phyloP scores from a whole-genome alignment of 495 filamentous ascomycete genomes.

The Penicillium pulvis region DNA sequence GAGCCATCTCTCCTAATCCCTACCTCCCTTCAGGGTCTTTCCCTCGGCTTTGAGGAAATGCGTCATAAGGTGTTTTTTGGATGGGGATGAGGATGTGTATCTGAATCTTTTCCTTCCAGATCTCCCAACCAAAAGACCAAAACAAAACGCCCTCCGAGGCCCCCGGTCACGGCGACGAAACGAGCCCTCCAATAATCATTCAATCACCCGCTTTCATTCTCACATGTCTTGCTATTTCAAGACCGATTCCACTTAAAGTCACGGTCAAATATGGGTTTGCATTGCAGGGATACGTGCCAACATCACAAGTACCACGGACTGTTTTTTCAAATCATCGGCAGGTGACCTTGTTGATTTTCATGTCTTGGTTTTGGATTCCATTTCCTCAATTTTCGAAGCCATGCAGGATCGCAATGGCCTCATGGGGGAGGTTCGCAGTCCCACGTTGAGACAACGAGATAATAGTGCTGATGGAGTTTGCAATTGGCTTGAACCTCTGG shows the following conservation, averaged over 20 bases:
- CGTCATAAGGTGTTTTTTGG: no score
- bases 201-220: neutral
- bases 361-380: neutral
- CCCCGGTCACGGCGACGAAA: neutral
- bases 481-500: slow-evolving; percentile 29
- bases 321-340: neutral
- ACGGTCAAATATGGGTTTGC: neutral
- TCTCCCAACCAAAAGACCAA: neutral
- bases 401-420: slow-evolving; percentile 30
- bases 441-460: slow-evolving; percentile 15
- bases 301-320: neutral
- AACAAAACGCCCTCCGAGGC: neutral
- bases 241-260: neutral
- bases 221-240: neutral
- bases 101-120: neutral
- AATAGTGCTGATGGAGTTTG: slow-evolving; percentile 31
- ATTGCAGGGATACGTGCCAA: neutral
- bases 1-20: neutral
- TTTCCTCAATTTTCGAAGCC: slow-evolving; percentile 7
- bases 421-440: slow-evolving; percentile 29
- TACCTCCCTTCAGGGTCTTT: neutral
- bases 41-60: no score
- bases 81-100: no score
- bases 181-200: neutral
- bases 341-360: neutral